Evolutionary conservation across 148 eudicot species (phyloP).

Genomic region (Chenopodium berlandieri): DNA sequence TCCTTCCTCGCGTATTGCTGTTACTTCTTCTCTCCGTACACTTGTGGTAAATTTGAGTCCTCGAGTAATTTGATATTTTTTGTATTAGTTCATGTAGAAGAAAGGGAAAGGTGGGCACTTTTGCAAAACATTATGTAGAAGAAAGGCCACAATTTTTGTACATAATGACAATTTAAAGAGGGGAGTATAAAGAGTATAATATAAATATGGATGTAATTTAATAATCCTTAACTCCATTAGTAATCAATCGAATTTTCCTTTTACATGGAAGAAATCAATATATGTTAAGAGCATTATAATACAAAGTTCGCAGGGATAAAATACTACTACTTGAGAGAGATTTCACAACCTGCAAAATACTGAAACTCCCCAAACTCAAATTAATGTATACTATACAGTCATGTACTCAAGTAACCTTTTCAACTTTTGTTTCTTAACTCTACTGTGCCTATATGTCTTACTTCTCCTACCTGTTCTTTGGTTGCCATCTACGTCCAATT

Average conservation of each 20-base stretch:
- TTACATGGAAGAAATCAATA: not conserved
- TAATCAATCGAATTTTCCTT: no score
- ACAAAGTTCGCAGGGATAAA: slow-evolving; percentile 5
- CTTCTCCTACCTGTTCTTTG: slow-evolving; percentile 15
- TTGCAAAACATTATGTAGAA: no score
- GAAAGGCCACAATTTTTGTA: no score
- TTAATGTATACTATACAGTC: slow-evolving; percentile 17
- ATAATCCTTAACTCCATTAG: not conserved
- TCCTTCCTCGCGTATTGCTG: no score
- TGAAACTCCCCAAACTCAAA: not conserved
- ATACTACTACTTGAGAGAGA: not conserved
- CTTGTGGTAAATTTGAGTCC: no score
- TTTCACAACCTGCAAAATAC: not conserved
- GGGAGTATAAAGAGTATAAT: no score
- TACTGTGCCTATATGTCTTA: slow-evolving; percentile 17
- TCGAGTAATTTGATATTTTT: no score
- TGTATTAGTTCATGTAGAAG: no score
- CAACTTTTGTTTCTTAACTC: slow-evolving; percentile 19
- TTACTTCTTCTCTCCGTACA: no score
- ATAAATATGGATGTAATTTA: no score
- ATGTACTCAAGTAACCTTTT: not conserved
- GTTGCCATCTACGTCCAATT: not conserved
- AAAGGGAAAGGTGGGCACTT: no score
- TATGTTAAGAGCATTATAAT: not conserved
- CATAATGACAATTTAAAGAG: no score